Base-by-base conservation (phyloP, 495 filamentous ascomycete species). In the Trichoderma reesei region DNA sequence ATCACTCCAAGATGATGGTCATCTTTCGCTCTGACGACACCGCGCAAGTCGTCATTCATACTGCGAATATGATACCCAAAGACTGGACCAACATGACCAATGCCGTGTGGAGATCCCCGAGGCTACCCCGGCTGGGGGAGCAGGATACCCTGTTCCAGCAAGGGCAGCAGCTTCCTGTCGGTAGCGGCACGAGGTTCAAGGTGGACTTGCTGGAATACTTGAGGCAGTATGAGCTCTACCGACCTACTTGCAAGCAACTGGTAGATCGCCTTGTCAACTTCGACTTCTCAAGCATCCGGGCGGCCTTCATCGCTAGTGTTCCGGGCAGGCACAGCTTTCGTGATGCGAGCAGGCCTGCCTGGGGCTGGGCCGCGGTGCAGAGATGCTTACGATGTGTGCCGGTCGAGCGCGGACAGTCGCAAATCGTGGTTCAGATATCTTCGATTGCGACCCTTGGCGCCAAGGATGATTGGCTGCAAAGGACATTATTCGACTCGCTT, bases 71-170 rank as follows among this genome's bases (percentile, higher is more conserved):
- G 85, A 92, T 96, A 51, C 71, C 78, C 31, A 80, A 84, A 59
- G 92, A 97, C 75, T 97, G 92, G 92, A 79, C 75, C 8, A 91
- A 92, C 68, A 89, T 96, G 90, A 86, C 85, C 0, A 90, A 97
- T 70, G 91, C 86, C 1, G 83, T 87, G 26, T 97, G 92, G 92
- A 79, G 76, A 37, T 92, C 90, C 8, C 91, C 90, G 20, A 72
- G 86, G 0, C 84, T 96, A 8, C 88, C 89, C 7, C 44, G 64
- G 59, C 73, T 72, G 41, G 61, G 67, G 11, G 59, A 41, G 36
- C 59, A 13, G 10, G 36, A 38, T 61, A 11, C 26, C 20, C 10
- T 33, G 34, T 16, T 31, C 2, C 51, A 56, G 26, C 6, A 56
- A 11, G 51, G 20, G 14, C 51, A 56, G 20, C 4, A 5, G 8